phyloP scores from a whole-genome alignment of 169 alveolate genomes.

The Amoebophrya sp. region DNA sequence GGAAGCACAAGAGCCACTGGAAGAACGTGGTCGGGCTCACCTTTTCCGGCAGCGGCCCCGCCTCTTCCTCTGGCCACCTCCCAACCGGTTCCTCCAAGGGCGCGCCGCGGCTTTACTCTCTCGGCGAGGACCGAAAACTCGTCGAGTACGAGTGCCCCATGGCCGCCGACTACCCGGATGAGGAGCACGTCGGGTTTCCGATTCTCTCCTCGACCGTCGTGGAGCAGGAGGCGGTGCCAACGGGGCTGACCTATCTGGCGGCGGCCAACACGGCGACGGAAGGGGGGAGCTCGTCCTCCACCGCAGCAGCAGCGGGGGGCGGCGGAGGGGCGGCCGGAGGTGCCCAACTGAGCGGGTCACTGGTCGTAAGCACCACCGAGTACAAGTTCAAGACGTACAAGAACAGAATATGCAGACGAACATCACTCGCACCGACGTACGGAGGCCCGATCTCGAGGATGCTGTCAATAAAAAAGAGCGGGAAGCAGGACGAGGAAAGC shows the following conservation, averaged over 20 bases:
- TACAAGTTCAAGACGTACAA: constrained; percentile 27
- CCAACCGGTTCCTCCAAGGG: constrained; percentile 17
- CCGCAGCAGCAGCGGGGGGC: too few species aligned
- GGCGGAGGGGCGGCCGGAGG: too few species aligned
- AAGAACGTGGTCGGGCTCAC: constrained; percentile 25
- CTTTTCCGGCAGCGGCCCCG: constrained; percentile 17
- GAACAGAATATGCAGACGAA: constrained; percentile 30
- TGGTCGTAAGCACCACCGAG: constrained; percentile 20
- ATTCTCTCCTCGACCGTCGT: neutral
- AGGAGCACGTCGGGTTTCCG: neutral
- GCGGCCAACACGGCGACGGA: too few species aligned
- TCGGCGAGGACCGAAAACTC: constrained; percentile 35
- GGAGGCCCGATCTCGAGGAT: constrained; percentile 57
- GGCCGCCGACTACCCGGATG: constrained; percentile 28
- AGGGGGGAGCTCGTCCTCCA: too few species aligned
- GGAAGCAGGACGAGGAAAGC: neutral
- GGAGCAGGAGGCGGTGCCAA: constrained; percentile 19
- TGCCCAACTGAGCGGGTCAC: too few species aligned
- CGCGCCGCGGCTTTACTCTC: constrained; percentile 28
- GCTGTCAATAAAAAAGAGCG: neutral
- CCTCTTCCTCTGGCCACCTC: neutral
- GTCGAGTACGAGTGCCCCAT: constrained; percentile 30
- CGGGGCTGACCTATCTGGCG: constrained; percentile 3
- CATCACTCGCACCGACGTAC: constrained; percentile 67
- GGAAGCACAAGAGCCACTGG: constrained; percentile 35